Evolutionary conservation across 2,329 filamentous ascomycete genomes (phyloP).

Genomic region (Fusarium sp.): DNA sequence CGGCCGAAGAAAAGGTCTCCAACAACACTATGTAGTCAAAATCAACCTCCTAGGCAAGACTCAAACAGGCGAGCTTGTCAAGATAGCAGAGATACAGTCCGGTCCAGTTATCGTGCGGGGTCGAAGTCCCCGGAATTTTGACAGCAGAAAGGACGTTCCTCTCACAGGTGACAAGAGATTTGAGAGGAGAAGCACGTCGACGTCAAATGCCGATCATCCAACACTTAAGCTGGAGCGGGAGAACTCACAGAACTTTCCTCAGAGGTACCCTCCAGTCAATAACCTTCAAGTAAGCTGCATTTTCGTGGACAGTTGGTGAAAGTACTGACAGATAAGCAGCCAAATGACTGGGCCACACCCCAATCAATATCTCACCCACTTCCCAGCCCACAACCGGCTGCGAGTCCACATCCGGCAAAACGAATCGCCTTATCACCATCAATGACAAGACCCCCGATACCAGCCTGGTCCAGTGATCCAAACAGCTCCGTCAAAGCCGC

Average conservation of each 20-base stretch:
- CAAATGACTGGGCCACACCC: conserved; percentile 62
- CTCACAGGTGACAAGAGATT: conserved; percentile 69
- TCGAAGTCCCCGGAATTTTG: conserved; percentile 92
- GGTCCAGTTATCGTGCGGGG: conserved; percentile 96
- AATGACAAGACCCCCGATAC: conserved; percentile 66
- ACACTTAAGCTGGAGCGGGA: conserved; percentile 54
- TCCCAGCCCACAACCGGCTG: conserved; percentile 47
- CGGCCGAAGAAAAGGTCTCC: conserved; percentile 89
- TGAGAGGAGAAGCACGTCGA: conserved; percentile 60
- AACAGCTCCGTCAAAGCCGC: conserved; percentile 44
- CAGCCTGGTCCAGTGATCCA: conserved; percentile 61
- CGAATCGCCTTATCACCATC: conserved; percentile 66
- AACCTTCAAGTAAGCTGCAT: conserved; percentile 52
- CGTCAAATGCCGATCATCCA: conserved; percentile 51
- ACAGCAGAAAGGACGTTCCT: conserved; percentile 87
- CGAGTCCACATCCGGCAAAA: conserved; percentile 64
- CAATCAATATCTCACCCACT: conserved; percentile 53
- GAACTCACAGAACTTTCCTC: conserved; percentile 47
- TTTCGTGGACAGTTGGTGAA: background rate
- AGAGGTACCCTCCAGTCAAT: conserved; percentile 52
- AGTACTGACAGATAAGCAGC: conserved; percentile 48
- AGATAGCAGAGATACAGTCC: conserved; percentile 87
- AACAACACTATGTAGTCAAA: conserved; percentile 93
- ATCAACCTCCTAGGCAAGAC: conserved; percentile 85
- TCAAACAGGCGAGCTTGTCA: conserved; percentile 73